These are phyloP conservation scores for Puccinia brachypodii DNA, from an alignment of 1,284 basidiomycete species.

Conservation along the genomic window DNA sequence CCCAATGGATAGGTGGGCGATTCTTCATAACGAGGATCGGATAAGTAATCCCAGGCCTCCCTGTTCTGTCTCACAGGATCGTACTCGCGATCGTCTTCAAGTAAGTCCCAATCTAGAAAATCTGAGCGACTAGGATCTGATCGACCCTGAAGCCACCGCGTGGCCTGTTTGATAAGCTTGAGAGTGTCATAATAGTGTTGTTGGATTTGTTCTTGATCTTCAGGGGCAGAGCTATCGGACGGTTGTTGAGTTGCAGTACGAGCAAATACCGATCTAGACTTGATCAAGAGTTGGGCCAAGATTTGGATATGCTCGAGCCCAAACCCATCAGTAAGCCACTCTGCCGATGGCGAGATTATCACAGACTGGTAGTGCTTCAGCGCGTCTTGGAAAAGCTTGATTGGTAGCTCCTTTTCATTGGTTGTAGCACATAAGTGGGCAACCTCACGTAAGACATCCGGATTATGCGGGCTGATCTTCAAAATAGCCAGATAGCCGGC, in stretches of 20 bases:
- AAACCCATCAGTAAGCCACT: slow-evolving; percentile 32
- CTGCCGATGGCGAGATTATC: slow-evolving; percentile 10
- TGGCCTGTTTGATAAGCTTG: slow-evolving; percentile 71
- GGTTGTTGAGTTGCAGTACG: neutral
- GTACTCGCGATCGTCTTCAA: slow-evolving; percentile 84
- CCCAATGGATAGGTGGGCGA: slow-evolving; percentile 67
- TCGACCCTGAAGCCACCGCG: slow-evolving; percentile 84
- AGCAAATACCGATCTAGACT: neutral
- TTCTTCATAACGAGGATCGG: slow-evolving; percentile 54
- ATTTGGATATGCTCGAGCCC: slow-evolving; percentile 35
- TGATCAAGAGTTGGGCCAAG: slow-evolving; percentile 15
- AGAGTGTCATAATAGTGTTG: slow-evolving; percentile 66
- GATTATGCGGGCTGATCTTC: slow-evolving; percentile 63
- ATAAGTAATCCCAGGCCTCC: slow-evolving; percentile 55
- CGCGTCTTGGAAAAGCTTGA: slow-evolving; percentile 67
- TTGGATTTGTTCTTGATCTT: slow-evolving; percentile 19
- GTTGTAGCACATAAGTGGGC: slow-evolving; percentile 74
- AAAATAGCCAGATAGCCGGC: slow-evolving; percentile 33
- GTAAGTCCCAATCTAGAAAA: slow-evolving; percentile 68
- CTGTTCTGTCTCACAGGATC: slow-evolving; percentile 62
- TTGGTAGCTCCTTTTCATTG: slow-evolving; percentile 67
- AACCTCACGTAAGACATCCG: slow-evolving; percentile 75
- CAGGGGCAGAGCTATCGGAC: neutral
- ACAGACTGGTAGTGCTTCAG: slow-evolving; percentile 59
- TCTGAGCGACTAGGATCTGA: slow-evolving; percentile 61